phyloP scores from a whole-genome alignment of 768 basidiomycete species.

The Naganishia randhawae region DNA sequence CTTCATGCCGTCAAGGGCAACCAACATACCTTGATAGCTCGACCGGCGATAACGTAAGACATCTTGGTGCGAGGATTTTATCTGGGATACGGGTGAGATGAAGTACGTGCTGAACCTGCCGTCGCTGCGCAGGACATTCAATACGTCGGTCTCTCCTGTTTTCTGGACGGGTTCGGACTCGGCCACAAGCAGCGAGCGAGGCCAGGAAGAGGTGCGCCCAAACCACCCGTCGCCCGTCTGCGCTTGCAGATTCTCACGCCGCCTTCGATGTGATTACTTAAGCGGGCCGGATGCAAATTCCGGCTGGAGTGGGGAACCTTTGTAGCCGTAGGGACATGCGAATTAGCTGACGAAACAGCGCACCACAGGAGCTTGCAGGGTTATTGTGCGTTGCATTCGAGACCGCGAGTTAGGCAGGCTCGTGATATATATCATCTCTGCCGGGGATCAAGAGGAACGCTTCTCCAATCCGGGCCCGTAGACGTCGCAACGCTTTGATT shows the following conservation, averaged over 20 bases:
- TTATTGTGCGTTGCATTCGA: no score
- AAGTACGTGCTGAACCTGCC: neutral
- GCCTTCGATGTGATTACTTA: neutral
- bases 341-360: constrained; percentile 9
- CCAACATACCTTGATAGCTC: constrained; percentile 48
- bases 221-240: neutral
- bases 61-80: constrained; percentile 31
- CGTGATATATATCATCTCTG: no score
- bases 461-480: no score
- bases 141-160: neutral
- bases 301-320: neutral
- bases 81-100: neutral
- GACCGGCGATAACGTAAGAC: constrained; percentile 51
- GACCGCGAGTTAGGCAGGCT: no score
- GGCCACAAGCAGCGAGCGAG: neutral
- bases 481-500: no score
- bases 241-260: neutral
- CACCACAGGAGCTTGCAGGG: no score
- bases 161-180: neutral
- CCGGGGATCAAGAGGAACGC: no score
- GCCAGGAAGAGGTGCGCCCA: neutral
- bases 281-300: neutral
- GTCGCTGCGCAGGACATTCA: neutral
- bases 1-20: neutral
- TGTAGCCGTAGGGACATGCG: neutral